Evolutionary conservation across 148 eudicot species (phyloP).

Genomic region (Nepenthes gracilis): DNA sequence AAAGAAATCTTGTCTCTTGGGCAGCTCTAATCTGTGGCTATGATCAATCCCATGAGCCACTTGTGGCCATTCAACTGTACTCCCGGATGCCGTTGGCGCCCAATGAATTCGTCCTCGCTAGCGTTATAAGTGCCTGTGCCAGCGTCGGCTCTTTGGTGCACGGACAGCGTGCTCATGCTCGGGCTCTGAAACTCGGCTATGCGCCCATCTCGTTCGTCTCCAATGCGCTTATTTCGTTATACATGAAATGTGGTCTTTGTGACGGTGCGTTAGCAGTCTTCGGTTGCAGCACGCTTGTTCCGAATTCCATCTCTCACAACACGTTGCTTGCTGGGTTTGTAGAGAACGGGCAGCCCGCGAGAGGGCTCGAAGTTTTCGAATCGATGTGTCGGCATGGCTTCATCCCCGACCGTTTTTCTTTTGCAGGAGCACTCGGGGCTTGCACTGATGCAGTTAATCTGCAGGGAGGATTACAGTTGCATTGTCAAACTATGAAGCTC

Average conservation of each 20-base stretch:
- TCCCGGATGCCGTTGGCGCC: constrained; percentile 21
- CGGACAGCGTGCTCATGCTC: constrained; percentile 40
- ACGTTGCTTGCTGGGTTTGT: constrained; percentile 41
- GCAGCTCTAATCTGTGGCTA: constrained; percentile 33
- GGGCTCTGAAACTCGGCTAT: constrained; percentile 22
- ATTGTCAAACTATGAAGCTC: constrained; percentile 27
- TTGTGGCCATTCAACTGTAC: constrained; percentile 20
- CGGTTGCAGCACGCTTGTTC: background rate
- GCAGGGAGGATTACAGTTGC: constrained; percentile 26
- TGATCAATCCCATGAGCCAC: constrained; percentile 26
- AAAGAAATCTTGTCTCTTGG: constrained; percentile 32
- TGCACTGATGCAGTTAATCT: constrained; percentile 19
- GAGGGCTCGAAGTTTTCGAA: constrained; percentile 26
- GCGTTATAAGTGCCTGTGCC: constrained; percentile 47
- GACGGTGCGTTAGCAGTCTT: constrained; percentile 29
- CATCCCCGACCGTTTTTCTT: constrained; percentile 35
- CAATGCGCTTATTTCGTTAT: constrained; percentile 40
- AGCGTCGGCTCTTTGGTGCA: constrained; percentile 11
- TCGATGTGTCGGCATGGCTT: constrained; percentile 27
- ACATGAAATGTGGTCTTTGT: constrained; percentile 36
- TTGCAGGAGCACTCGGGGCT: constrained; percentile 23
- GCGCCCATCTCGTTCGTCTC: constrained; percentile 23
- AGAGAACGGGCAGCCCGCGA: constrained; percentile 24
- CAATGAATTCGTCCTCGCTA: constrained; percentile 38
- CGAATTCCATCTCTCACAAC: constrained; percentile 35